A percentile compares a stretch with the other conserved stretches of the same genome.
Conservation (phyloP, 2,329 filamentous ascomycete genomes). For the Trichoderma citrinoviride region DNA sequence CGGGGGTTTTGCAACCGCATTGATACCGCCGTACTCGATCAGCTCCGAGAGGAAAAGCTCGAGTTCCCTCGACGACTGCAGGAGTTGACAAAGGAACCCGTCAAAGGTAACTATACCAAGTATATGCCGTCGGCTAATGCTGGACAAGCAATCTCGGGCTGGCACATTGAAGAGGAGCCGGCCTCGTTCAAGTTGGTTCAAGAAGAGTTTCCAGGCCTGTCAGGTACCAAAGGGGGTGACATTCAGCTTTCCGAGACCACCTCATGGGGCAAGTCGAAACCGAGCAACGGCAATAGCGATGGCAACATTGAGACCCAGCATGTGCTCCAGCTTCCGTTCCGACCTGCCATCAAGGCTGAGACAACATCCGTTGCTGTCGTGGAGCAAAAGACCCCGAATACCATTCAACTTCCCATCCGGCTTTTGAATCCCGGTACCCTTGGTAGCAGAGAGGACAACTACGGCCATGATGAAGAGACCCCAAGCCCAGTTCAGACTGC, state of each 20-base stretch:
- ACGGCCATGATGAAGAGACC: background rate
- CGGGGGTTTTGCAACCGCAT: constrained; percentile 40
- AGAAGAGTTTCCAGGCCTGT: constrained; percentile 24
- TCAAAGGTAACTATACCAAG: constrained; percentile 31
- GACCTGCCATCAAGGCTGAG: background rate
- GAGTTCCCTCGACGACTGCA: constrained; percentile 36
- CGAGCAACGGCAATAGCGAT: no score
- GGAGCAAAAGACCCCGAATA: background rate
- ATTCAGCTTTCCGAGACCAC: background rate
- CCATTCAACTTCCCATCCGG: background rate
- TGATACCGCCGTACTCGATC: constrained; percentile 33
- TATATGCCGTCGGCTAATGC: constrained; percentile 27
- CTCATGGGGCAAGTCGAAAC: background rate
- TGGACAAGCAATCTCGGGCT: background rate
- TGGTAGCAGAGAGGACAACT: background rate
- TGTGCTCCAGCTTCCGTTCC: background rate
- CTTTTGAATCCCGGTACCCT: background rate
- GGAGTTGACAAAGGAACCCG: constrained; percentile 27
- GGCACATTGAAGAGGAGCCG: background rate
- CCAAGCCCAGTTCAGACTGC: background rate
- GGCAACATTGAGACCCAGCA: background rate
- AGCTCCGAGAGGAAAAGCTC: constrained; percentile 38
- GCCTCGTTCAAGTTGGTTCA: constrained; percentile 18
- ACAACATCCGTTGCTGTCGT: background rate
- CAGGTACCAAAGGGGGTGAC: background rate